A percentile compares a stretch with the other conserved stretches of the same genome.
Conservation (phyloP, 805 yeast species). For the Saturnispora saitoi region DNA sequence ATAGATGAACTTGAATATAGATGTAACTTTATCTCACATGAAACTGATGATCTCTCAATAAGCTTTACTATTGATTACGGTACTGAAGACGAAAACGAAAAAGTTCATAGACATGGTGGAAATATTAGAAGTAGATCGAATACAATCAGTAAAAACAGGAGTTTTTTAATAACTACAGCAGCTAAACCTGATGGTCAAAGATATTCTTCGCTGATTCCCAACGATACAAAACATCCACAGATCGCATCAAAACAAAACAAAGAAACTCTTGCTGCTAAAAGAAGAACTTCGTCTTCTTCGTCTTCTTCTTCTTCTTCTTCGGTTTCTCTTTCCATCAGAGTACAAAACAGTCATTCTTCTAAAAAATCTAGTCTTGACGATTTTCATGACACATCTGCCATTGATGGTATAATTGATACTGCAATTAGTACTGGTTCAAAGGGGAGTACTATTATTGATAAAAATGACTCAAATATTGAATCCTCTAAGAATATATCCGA, state of each 20-base stretch:
- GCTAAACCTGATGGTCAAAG: background rate
- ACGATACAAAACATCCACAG: background rate
- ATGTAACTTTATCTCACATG: slow-evolving; percentile 20
- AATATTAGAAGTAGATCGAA: slow-evolving; percentile 3
- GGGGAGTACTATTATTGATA: background rate
- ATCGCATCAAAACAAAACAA: background rate
- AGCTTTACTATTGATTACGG: slow-evolving; percentile 8
- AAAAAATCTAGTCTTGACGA: background rate
- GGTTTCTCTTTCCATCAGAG: background rate
- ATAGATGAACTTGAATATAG: slow-evolving; percentile 34
- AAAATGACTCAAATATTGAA: background rate
- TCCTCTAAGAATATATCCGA: no score
- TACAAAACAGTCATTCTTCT: background rate
- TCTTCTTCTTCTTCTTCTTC: background rate
- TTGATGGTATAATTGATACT: background rate
- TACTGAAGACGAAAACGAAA: background rate
- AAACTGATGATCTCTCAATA: background rate
- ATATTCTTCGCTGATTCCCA: slow-evolving; percentile 1
- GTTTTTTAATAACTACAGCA: background rate
- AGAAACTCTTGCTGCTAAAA: background rate
- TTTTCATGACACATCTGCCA: background rate
- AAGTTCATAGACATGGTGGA: slow-evolving; percentile 5
- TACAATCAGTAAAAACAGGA: background rate
- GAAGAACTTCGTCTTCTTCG: background rate
- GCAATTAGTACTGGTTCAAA: background rate